These are phyloP conservation scores for Suillus decipiens DNA, from an alignment of 768 basidiomycete species.

Conservation along the genomic window DNA sequence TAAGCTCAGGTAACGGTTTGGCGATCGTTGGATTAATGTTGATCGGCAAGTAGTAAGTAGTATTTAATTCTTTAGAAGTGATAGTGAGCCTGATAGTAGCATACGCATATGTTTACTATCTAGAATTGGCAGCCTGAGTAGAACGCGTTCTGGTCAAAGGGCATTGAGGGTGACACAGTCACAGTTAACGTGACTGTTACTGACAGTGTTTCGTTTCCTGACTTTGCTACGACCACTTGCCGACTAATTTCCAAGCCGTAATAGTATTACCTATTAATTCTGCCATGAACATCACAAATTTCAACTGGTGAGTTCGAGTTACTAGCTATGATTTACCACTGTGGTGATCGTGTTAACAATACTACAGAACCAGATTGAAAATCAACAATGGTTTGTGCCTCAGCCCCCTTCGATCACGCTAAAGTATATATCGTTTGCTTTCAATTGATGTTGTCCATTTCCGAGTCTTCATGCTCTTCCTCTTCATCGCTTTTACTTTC, in stretches of 20 bases:
- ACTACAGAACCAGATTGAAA: not conserved
- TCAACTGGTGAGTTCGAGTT: not conserved
- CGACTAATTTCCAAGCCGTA: not conserved
- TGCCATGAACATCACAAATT: not conserved
- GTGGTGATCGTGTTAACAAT: not conserved
- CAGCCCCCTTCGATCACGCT: conserved; percentile 24
- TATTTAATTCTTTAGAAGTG: not conserved
- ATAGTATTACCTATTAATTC: no score
- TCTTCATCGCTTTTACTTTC: conserved; percentile 35
- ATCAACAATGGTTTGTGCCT: conserved; percentile 6
- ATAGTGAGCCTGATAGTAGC: not conserved
- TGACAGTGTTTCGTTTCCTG: not conserved
- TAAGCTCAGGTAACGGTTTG: not conserved
- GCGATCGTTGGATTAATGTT: not conserved
- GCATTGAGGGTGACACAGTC: not conserved
- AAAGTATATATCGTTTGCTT: conserved; percentile 25
- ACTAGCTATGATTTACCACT: not conserved
- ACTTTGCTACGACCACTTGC: not conserved
- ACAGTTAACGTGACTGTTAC: not conserved
- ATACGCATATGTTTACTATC: not conserved
- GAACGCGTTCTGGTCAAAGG: not conserved
- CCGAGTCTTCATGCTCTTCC: conserved; percentile 33
- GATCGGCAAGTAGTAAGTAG: not conserved
- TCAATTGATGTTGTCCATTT: conserved; percentile 33
- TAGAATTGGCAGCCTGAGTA: not conserved